Conservation (phyloP, 768 basidiomycete species). For the Hydnomerulius pinastri region DNA sequence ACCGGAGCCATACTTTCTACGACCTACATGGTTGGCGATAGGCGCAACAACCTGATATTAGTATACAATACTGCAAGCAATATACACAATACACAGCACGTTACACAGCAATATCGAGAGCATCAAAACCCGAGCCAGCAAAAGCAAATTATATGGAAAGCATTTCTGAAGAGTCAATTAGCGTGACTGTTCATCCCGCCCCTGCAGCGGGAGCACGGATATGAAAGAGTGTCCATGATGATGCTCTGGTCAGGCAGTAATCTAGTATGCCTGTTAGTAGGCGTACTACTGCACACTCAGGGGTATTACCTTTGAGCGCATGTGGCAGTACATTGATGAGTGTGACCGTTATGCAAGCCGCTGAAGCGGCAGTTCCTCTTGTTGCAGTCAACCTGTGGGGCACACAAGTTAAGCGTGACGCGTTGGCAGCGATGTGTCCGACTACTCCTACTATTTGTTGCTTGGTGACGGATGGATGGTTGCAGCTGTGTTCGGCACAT, state of each 20-base stretch:
- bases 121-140: too few species aligned
- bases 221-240: slow-evolving; percentile 19
- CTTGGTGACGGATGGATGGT: slow-evolving; percentile 30
- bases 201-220: slow-evolving; percentile 18
- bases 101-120: too few species aligned
- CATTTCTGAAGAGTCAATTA: slow-evolving; percentile 14
- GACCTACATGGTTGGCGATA: too few species aligned
- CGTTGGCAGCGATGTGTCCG: not conserved
- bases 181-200: slow-evolving; percentile 28
- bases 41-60: too few species aligned
- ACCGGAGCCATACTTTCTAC: too few species aligned
- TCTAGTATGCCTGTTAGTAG: slow-evolving; percentile 16
- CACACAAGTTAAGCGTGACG: not conserved
- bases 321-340: slow-evolving; percentile 39
- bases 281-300: not conserved
- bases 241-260: slow-evolving; percentile 31
- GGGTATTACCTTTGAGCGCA: slow-evolving; percentile 41
- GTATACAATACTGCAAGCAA: too few species aligned
- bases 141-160: too few species aligned
- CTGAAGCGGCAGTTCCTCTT: slow-evolving; percentile 42
- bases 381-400: slow-evolving; percentile 51
- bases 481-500: slow-evolving; percentile 35
- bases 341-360: slow-evolving; percentile 26
- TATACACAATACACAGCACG: too few species aligned
- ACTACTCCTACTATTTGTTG: slow-evolving; percentile 35